These are phyloP conservation scores for Erythrophleum fordii DNA, from an alignment of 306 rosid genomes.

Conservation along the genomic window DNA sequence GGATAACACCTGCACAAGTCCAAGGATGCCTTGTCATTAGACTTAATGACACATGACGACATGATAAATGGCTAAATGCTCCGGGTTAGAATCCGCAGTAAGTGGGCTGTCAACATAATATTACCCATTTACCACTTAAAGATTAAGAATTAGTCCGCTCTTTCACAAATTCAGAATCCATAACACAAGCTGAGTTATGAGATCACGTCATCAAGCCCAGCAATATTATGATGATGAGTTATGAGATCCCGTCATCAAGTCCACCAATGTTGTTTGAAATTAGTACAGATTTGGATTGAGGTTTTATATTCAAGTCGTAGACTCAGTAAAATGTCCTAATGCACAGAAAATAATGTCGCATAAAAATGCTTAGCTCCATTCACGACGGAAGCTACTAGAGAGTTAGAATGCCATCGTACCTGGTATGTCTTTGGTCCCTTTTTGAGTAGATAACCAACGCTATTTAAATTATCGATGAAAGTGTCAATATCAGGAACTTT, in stretches of 20 bases:
- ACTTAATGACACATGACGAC: neutral
- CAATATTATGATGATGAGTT: neutral
- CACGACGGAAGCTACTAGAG: conserved; percentile 17
- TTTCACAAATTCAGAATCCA: neutral
- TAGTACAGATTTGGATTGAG: conserved; percentile 14
- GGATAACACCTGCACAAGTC: conserved; percentile 67
- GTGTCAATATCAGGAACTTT: conserved; percentile 89
- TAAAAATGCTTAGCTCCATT: conserved; percentile 3
- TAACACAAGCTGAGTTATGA: neutral
- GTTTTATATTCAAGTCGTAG: neutral
- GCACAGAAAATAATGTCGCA: neutral
- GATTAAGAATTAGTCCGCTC: neutral
- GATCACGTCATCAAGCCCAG: neutral
- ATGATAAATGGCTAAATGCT: neutral
- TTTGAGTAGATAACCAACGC: conserved; percentile 81
- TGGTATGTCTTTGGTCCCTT: conserved; percentile 91
- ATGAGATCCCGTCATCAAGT: neutral
- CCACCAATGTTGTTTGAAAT: neutral
- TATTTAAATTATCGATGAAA: conserved; percentile 81
- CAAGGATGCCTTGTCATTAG: conserved; percentile 3
- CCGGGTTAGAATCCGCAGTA: neutral
- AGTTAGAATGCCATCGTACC: conserved; percentile 51
- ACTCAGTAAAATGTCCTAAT: neutral
- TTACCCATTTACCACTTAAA: neutral
- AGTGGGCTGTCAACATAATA: neutral